These are phyloP conservation scores for Paramyrothecium roridum DNA, from an alignment of 2,329 filamentous ascomycete genomes.

Conservation along the genomic window DNA sequence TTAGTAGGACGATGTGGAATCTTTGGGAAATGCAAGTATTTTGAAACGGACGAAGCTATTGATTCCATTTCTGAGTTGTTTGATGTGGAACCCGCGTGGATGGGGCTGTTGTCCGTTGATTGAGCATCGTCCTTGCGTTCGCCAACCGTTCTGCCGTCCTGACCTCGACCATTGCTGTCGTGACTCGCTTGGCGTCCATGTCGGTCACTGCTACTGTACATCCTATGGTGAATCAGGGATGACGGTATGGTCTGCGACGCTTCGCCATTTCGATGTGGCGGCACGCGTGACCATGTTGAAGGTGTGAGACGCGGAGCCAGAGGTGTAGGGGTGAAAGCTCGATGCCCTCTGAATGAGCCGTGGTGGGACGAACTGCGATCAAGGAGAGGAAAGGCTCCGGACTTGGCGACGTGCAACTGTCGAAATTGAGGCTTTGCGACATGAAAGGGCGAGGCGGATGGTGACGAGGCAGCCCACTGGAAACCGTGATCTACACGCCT, in stretches of 20 bases:
- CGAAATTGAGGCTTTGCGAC: no score
- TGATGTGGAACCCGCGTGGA: conserved; percentile 6
- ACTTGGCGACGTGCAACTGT: no score
- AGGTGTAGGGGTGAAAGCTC: no score
- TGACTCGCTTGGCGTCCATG: not conserved
- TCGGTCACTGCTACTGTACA: not conserved
- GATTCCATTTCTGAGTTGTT: conserved; percentile 29
- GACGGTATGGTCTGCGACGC: no score
- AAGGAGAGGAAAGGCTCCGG: no score
- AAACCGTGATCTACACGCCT: not conserved
- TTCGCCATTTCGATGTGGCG: no score
- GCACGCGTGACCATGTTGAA: no score
- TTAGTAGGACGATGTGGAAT: conserved; percentile 88
- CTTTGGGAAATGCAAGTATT: conserved; percentile 60
- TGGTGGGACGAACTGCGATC: no score
- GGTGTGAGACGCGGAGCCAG: no score
- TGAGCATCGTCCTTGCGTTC: not conserved
- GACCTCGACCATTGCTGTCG: not conserved
- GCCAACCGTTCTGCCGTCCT: not conserved
- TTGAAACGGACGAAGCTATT: conserved; percentile 50
- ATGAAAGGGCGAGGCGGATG: no score
- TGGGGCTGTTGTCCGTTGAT: not conserved
- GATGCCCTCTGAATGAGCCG: no score
- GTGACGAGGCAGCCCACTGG: no score
- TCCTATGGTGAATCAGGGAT: not conserved